Percentiles rank a stretch among this genome's conserved stretches.
phyloP scores from a whole-genome alignment of 257 asterid genomes.

The Verbena officinalis region DNA sequence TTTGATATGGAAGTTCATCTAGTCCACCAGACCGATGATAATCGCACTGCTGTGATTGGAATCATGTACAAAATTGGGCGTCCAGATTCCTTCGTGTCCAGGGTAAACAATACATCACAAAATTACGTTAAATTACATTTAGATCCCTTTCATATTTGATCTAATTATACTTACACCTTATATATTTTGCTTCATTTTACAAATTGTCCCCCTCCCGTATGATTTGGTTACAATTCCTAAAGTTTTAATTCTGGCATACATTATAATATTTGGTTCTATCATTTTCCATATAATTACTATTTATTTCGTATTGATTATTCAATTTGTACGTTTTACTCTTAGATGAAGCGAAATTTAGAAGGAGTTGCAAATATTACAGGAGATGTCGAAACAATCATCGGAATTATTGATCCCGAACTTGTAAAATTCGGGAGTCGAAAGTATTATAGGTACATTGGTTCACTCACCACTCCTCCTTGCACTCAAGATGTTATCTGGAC shows the following conservation, averaged over 20 bases:
- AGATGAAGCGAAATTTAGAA: conserved; percentile 41
- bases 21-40: conserved; percentile 50
- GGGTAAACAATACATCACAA: no score
- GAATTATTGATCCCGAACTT: conserved; percentile 44
- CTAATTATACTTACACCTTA: not conserved
- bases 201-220: no score
- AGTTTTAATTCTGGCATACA: no score
- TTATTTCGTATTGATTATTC: not conserved
- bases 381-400: conserved; percentile 35
- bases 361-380: conserved; percentile 21
- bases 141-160: no score
- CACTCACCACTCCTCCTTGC: conserved; percentile 79
- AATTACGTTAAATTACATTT: no score
- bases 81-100: conserved; percentile 51
- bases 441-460: conserved; percentile 64
- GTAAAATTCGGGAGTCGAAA: conserved; percentile 53
- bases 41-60: conserved; percentile 55
- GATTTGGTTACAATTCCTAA: no score
- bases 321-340: no score
- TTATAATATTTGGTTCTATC: no score
- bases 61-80: conserved; percentile 54
- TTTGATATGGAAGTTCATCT: conserved; percentile 62
- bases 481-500: conserved; percentile 60
- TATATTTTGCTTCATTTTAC: not conserved
- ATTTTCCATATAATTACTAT: no score